Evolutionary conservation across 2,329 filamentous ascomycete genomes (phyloP), one percentile per base, ranked within the genome.

Genomic region (Zymoseptoria passerinii): DNA sequence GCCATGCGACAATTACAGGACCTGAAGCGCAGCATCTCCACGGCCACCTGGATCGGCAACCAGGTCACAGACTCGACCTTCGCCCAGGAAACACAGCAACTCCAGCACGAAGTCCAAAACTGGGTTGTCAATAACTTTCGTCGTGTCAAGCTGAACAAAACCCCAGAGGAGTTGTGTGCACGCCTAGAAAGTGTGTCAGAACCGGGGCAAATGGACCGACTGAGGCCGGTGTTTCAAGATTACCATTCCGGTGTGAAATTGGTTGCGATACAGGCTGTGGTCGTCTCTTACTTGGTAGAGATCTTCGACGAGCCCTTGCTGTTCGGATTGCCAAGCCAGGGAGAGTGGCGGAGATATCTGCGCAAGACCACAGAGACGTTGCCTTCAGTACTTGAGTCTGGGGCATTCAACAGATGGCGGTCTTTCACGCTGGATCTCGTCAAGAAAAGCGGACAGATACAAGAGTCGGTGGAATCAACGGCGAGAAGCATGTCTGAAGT

Each of bases 51-150:
- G 29, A 77, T 80, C 53, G 83, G 83, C 28, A 81, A 81, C 20
- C 82, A 85, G 61, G 72, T 76, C 51, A 85, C 83, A 61, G 87
- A 90, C 66, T 84, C 87, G 70, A 82, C 84, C 9, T 81, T 90
- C 68, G 81, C 77, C 1, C 82, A 87, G 54, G 77, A 79, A 8
- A 82, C 88, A 76, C 62, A 63, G 53, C 78, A 80, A 58, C 70
- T 90, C 52, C 82, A 82, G 19, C 86, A 89, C 66, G 82, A 85
- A 23, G 73, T 89, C 65, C 86, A 89, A 73, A 89, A 90, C 66
- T 90, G 87, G 87, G 82, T 86, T 3, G 84, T 90, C 65, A 80
- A 82, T 27, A 82, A 87, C 68, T 90, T 87, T 63, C 79, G 87
- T 54, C 82, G 81, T 61, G 78, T 81, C 10, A 87, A 80, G 73